phyloP scores from a whole-genome alignment of 345 rosid genomes.

The Citropsis articulata region DNA sequence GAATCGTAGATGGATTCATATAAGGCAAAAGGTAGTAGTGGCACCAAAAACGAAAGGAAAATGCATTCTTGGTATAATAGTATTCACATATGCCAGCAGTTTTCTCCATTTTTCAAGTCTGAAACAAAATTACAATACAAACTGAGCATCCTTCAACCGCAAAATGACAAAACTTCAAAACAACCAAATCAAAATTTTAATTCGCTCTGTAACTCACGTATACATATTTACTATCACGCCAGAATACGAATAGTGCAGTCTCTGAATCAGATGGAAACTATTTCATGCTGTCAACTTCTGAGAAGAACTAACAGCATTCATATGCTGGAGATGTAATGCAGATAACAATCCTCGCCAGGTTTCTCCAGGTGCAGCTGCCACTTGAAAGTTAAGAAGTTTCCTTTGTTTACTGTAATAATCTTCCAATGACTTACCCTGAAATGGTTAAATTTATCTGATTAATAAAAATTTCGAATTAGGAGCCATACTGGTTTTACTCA shows the following conservation, averaged over 20 bases:
- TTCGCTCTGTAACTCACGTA: slow-evolving; percentile 6
- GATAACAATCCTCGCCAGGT: slow-evolving; percentile 87
- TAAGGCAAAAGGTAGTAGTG: too few species aligned
- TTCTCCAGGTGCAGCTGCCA: slow-evolving; percentile 61
- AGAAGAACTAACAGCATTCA: slow-evolving; percentile 42
- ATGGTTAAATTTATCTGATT: background rate
- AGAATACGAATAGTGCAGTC: background rate
- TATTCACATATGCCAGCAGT: slow-evolving; percentile 12
- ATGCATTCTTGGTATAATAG: background rate
- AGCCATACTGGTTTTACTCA: background rate
- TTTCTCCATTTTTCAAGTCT: slow-evolving; percentile 12
- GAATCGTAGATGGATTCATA: too few species aligned
- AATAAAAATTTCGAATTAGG: background rate
- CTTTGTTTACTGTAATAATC: slow-evolving; percentile 75
- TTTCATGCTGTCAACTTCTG: slow-evolving; percentile 53
- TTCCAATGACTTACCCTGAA: slow-evolving; percentile 74
- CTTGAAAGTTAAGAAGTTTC: slow-evolving; percentile 76
- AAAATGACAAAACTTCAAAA: background rate
- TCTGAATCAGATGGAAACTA: background rate
- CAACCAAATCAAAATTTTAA: background rate
- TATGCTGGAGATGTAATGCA: slow-evolving; percentile 64
- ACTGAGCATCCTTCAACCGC: background rate
- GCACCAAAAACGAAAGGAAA: background rate
- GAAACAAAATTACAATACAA: slow-evolving; percentile 20
- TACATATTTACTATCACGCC: slow-evolving; percentile 24